Evolutionary conservation across 805 yeast species (phyloP).

Genomic region (Teunomyces gatunensis): DNA sequence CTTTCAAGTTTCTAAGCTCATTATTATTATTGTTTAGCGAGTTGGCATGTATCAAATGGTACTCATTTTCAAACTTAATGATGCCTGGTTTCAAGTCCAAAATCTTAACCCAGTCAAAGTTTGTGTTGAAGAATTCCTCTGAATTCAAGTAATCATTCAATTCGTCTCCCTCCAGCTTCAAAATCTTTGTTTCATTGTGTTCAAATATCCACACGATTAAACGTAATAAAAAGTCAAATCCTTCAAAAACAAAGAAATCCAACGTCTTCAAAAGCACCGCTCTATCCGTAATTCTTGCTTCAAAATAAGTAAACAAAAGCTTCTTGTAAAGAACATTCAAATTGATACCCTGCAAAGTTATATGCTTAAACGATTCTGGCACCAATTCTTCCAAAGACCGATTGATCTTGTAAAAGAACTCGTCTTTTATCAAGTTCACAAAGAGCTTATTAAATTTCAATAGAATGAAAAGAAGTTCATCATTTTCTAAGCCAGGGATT

Average conservation of each 20-base stretch:
- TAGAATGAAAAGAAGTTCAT: slow-evolving; percentile 32
- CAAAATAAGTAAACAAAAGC: slow-evolving; percentile 19
- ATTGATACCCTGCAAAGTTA: slow-evolving; percentile 36
- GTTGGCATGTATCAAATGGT: slow-evolving; percentile 36
- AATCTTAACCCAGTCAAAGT: slow-evolving; percentile 9
- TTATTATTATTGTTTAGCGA: slow-evolving; percentile 35
- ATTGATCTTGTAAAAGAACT: slow-evolving; percentile 34
- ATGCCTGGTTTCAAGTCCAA: slow-evolving; percentile 20
- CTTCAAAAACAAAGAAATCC: slow-evolving; percentile 41
- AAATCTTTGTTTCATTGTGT: slow-evolving; percentile 13
- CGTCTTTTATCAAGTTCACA: slow-evolving; percentile 25
- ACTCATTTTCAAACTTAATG: slow-evolving; percentile 38
- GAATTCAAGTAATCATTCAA: slow-evolving; percentile 19
- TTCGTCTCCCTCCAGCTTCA: slow-evolving; percentile 22
- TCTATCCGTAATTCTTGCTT: slow-evolving; percentile 5
- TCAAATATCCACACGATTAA: slow-evolving; percentile 24
- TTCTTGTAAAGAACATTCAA: slow-evolving; percentile 19
- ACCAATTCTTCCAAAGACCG: slow-evolving; percentile 36
- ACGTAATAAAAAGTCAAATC: slow-evolving; percentile 34
- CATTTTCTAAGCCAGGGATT: slow-evolving; percentile 19
- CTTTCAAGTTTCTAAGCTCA: slow-evolving; percentile 38
- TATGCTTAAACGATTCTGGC: slow-evolving; percentile 27
- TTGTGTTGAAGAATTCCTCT: slow-evolving; percentile 14
- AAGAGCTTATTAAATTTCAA: slow-evolving; percentile 31
- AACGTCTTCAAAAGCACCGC: slow-evolving; percentile 15